Percentiles rank a stretch among this genome's conserved stretches.
phyloP scores from a whole-genome alignment of 495 filamentous ascomycete genomes.

The Physcia stellaris region DNA sequence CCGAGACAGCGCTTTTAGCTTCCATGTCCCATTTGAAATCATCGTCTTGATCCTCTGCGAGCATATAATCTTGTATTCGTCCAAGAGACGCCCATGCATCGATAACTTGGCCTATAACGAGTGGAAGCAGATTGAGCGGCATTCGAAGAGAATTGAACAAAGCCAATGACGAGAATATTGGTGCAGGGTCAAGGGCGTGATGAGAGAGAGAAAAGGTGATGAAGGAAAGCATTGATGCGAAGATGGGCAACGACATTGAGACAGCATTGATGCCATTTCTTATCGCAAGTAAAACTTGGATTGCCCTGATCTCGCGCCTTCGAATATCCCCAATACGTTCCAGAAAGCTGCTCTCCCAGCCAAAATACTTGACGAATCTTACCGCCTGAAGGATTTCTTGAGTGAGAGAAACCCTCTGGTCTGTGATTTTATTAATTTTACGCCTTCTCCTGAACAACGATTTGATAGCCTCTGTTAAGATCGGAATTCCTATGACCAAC shows the following conservation, averaged over 20 bases:
- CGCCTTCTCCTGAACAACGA: slow-evolving; percentile 55
- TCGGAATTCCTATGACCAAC: slow-evolving; percentile 60
- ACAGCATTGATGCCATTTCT: slow-evolving; percentile 76
- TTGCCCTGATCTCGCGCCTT: slow-evolving; percentile 56
- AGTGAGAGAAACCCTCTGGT: slow-evolving; percentile 77
- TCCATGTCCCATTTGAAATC: slow-evolving; percentile 49
- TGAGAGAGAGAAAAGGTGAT: slow-evolving; percentile 77
- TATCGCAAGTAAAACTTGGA: slow-evolving; percentile 67
- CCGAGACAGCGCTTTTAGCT: slow-evolving; percentile 52
- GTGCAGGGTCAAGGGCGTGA: slow-evolving; percentile 55
- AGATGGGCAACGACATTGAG: slow-evolving; percentile 66
- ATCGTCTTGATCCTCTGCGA: slow-evolving; percentile 74
- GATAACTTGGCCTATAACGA: slow-evolving; percentile 77
- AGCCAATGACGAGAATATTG: slow-evolving; percentile 83
- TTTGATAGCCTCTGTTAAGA: slow-evolving; percentile 60
- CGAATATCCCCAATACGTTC: slow-evolving; percentile 60
- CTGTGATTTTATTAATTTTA: slow-evolving; percentile 81
- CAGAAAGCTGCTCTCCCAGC: slow-evolving; percentile 82
- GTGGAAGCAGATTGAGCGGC: slow-evolving; percentile 74
- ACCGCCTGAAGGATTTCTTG: slow-evolving; percentile 88
- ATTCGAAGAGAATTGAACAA: slow-evolving; percentile 84
- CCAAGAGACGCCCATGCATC: slow-evolving; percentile 77
- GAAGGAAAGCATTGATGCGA: slow-evolving; percentile 90
- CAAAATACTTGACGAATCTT: slow-evolving; percentile 91
- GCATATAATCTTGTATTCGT: slow-evolving; percentile 75